Conservation (phyloP, 2,329 filamentous ascomycete genomes). For the Pseudogymnoascus sp. region DNA sequence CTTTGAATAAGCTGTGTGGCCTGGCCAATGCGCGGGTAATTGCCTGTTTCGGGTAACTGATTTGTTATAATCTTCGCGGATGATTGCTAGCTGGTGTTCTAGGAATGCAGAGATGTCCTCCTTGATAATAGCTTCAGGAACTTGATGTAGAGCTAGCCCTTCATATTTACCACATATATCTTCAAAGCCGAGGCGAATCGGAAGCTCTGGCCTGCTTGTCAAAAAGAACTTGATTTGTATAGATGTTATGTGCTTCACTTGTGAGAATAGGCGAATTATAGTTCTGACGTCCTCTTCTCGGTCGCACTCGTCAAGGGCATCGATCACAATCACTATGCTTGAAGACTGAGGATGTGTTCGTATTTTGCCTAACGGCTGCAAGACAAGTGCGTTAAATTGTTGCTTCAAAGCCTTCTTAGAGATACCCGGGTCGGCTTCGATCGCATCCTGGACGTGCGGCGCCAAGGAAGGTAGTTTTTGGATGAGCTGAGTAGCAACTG, state of each 20-base stretch:
- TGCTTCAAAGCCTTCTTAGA: conserved; percentile 17
- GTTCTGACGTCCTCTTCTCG: conserved; percentile 14
- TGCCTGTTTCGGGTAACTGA: conserved; percentile 12
- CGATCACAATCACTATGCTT: conserved; percentile 18
- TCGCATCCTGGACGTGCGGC: conserved; percentile 14
- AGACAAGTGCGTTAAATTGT: conserved; percentile 25
- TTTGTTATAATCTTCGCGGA: conserved; percentile 11
- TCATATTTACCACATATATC: conserved; percentile 12
- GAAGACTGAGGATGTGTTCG: background rate
- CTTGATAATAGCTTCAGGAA: conserved; percentile 14
- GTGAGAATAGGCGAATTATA: conserved; percentile 16
- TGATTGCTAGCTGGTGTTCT: conserved; percentile 13
- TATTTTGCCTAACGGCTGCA: conserved; percentile 19
- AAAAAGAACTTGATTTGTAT: conserved; percentile 18
- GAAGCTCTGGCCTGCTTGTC: conserved; percentile 21
- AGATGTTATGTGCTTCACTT: conserved; percentile 8
- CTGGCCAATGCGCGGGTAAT: conserved; percentile 27
- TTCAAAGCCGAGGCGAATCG: conserved; percentile 17
- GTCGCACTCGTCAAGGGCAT: conserved; percentile 30
- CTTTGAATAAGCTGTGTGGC: conserved; percentile 8
- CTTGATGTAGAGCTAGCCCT: conserved; percentile 18
- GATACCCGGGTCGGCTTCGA: conserved; percentile 17
- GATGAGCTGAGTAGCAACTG: conserved; percentile 22
- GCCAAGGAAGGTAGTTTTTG: conserved; percentile 18
- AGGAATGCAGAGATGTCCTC: conserved; percentile 17